These are phyloP conservation scores for Penicillium fimorum DNA, from an alignment of 495 filamentous ascomycete species.

Conservation along the genomic window DNA sequence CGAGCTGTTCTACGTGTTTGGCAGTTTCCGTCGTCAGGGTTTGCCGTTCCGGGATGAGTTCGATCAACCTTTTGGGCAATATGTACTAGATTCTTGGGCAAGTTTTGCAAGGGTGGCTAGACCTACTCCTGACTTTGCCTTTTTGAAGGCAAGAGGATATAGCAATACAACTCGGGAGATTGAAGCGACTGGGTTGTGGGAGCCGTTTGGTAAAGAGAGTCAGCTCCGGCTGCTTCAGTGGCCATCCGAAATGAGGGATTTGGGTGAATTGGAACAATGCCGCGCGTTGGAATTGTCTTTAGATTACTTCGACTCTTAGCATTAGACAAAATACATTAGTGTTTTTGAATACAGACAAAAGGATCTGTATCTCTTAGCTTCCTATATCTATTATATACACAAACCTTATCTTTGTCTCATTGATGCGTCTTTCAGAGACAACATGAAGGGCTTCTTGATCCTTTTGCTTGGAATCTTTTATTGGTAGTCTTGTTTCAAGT, in stretches of 20 bases:
- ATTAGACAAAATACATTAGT: background rate
- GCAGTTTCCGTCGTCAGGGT: constrained; percentile 18
- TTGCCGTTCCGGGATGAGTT: constrained; percentile 23
- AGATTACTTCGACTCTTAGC: background rate
- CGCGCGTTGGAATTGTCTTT: constrained; percentile 15
- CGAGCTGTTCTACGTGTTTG: constrained; percentile 29
- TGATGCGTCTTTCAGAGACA: background rate
- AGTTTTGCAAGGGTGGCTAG: constrained; percentile 22
- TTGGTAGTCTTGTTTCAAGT: background rate
- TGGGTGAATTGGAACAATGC: constrained; percentile 22
- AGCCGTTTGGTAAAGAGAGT: constrained; percentile 5
- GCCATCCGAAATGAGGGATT: constrained; percentile 15
- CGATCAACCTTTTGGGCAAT: constrained; percentile 28
- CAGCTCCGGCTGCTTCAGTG: constrained; percentile 20
- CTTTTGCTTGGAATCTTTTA: background rate
- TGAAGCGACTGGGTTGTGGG: constrained; percentile 16
- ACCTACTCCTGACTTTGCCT: constrained; percentile 21
- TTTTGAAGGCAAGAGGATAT: constrained; percentile 22
- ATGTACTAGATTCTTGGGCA: constrained; percentile 29
- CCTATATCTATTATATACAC: background rate
- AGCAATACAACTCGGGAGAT: constrained; percentile 17
- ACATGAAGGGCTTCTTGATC: background rate
- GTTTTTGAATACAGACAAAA: background rate
- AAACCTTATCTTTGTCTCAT: background rate
- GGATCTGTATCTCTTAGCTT: background rate